Conservation (phyloP, 805 yeast species). For the Pichia sporocuriosa region DNA sequence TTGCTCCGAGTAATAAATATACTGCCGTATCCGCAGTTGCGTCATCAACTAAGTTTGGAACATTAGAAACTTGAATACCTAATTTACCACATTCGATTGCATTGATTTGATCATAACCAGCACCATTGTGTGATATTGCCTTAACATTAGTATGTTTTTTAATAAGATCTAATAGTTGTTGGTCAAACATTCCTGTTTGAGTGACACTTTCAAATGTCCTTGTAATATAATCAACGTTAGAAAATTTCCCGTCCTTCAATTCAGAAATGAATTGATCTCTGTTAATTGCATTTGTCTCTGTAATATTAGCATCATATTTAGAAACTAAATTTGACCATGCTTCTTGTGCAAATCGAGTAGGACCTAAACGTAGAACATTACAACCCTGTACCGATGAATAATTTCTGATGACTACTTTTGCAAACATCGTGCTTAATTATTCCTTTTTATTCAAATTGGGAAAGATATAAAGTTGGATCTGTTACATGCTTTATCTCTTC, state of each 20-base stretch:
- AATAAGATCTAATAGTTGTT: conserved; percentile 33
- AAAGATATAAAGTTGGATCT: too few species aligned
- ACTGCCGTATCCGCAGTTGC: conserved; percentile 55
- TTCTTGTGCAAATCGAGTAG: conserved; percentile 49
- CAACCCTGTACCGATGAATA: conserved; percentile 32
- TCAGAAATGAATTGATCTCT: conserved; percentile 36
- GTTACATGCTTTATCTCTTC: too few species aligned
- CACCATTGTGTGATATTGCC: conserved; percentile 44
- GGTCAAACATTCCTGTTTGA: conserved; percentile 38
- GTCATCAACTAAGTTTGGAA: conserved; percentile 45
- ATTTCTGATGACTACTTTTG: not conserved
- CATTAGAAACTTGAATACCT: conserved; percentile 44
- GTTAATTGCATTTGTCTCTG: conserved; percentile 35
- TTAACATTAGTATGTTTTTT: conserved; percentile 32
- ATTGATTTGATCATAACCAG: conserved; percentile 52
- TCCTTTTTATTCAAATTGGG: too few species aligned
- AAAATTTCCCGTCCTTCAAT: conserved; percentile 30
- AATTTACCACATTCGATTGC: conserved; percentile 33
- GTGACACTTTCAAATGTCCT: conserved; percentile 36
- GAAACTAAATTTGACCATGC: conserved; percentile 47
- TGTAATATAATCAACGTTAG: conserved; percentile 34
- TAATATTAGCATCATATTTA: conserved; percentile 36
- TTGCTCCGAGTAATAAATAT: conserved; percentile 43
- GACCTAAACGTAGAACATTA: conserved; percentile 61
- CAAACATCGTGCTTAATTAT: too few species aligned